Base-by-base conservation (phyloP, 371 early-diverging fungal genomes). In the Choanephora cucurbitarum region DNA sequence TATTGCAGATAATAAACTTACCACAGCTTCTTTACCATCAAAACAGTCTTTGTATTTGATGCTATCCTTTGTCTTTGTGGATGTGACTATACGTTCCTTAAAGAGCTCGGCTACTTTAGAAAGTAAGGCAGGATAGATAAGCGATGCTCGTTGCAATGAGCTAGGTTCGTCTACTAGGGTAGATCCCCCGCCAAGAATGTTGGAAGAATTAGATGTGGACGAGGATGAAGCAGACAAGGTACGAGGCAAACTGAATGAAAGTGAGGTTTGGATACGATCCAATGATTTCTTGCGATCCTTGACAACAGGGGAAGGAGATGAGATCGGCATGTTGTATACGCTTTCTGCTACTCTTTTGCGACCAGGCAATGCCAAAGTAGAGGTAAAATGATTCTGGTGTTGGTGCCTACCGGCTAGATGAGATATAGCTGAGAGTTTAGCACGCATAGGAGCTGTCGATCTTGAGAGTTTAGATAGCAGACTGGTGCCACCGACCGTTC, bases 1-100 rank as follows among this genome's bases (percentile, higher is more conserved):
- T n/a, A n/a, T n/a, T n/a, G n/a, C n/a, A n/a, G n/a, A n/a, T n/a
- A n/a, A n/a, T n/a, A n/a, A n/a, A 66, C 80, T 60, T 81, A 89
- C 93, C 54, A 95, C 93, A 13, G 91, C 94, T 19, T 92, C 90
- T 55, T 80, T 76, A 37, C 95, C 96, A 40, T 85, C 82, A 72
- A 94, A 94, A 55, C 84, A 86, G 46, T 86, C 83, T 51, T 79
- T 83, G 69, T 95, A 90, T 64, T 91, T 89, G 22, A 94, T 80
- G 11, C 83, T 81, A 56, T 95, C 91, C 58, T 91, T 91, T 37
- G 77, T 74, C 41, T 87, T 85, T 4, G 85, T 84, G 33, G 71
- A 57, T 17, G 69, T 47, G 7, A 72, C 66, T 14, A 80, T 69
- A 7, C 80, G 63, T 24, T 79, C 79, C 19, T 80, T 77, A 62